phyloP scores from a whole-genome alignment of 495 filamentous ascomycete species.

The Aspergillus steynii region DNA sequence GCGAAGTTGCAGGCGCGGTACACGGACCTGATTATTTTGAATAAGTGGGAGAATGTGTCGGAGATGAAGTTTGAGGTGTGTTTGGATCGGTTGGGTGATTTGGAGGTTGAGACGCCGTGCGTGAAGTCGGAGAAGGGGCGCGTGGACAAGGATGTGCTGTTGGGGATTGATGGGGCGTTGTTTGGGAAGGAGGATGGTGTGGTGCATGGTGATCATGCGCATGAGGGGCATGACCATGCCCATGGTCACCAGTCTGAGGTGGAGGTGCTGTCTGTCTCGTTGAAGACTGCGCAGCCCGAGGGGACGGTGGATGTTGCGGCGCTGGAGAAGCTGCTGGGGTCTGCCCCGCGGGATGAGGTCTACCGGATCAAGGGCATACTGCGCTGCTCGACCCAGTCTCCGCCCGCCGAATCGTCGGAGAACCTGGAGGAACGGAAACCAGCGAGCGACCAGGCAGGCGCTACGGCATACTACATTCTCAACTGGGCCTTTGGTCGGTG shows the following conservation, averaged over 20 bases:
- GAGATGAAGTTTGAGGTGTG: conserved; percentile 79
- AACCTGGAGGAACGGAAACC: conserved; percentile 16
- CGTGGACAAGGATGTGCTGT: conserved; percentile 73
- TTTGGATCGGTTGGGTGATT: conserved; percentile 79
- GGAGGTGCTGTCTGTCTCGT: conserved; percentile 77
- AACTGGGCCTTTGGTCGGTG: conserved; percentile 98
- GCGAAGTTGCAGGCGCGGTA: conserved; percentile 84
- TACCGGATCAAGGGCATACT: conserved; percentile 94
- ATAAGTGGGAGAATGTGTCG: conserved; percentile 83
- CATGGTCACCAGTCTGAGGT: conserved; percentile 79
- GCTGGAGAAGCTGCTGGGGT: conserved; percentile 63
- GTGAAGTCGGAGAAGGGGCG: conserved; percentile 77
- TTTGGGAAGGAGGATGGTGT: conserved; percentile 56
- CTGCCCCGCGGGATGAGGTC: conserved; percentile 83
- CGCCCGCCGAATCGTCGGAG: conserved; percentile 61
- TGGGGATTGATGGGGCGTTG: conserved; percentile 84
- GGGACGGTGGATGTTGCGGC: conserved; percentile 62
- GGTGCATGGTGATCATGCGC: conserved; percentile 25
- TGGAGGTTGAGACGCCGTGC: conserved; percentile 77
- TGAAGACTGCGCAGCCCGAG: conserved; percentile 43
- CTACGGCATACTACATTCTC: conserved; percentile 64
- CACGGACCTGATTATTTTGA: conserved; percentile 91
- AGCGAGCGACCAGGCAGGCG: conserved; percentile 3
- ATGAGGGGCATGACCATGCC: conserved; percentile 25
- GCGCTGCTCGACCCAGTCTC: conserved; percentile 47